These are phyloP conservation scores for Parathielavia hyrcaniae DNA, from an alignment of 495 filamentous ascomycete species.

Conservation along the genomic window DNA sequence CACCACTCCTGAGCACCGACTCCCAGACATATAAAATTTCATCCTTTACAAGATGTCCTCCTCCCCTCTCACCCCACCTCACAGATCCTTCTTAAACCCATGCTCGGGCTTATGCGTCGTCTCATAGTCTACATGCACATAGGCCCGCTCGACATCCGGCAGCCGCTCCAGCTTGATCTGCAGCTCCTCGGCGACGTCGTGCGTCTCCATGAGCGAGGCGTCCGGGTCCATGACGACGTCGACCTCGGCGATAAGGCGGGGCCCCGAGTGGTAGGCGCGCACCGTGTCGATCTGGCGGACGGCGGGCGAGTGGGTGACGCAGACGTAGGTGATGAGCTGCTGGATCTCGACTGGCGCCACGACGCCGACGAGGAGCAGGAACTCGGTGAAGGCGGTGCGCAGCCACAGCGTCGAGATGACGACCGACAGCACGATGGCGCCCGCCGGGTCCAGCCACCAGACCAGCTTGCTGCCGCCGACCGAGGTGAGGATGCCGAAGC, in stretches of 20 bases:
- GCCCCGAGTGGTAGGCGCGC: conserved; percentile 84
- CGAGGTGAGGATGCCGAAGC: conserved; percentile 83
- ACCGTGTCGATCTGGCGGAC: conserved; percentile 91
- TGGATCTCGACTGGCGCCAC: conserved; percentile 78
- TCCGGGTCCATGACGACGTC: conserved; percentile 78
- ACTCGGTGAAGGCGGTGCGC: conserved; percentile 79
- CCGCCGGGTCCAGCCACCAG: conserved; percentile 96
- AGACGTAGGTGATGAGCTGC: conserved; percentile 94
- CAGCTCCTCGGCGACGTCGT: conserved; percentile 89
- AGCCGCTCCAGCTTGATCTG: conserved; percentile 92
- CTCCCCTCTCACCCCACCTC: no score
- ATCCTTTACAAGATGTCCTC: not conserved
- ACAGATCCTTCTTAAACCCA: conserved; percentile 51
- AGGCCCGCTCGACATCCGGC: conserved; percentile 87
- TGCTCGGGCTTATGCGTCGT: conserved; percentile 86
- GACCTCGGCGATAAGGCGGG: conserved; percentile 82
- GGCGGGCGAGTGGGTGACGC: conserved; percentile 77
- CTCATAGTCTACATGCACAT: conserved; percentile 97
- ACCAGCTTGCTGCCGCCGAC: conserved; percentile 77
- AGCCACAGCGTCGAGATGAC: conserved; percentile 76
- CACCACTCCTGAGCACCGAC: no score
- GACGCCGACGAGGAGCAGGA: conserved; percentile 83
- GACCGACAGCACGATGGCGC: conserved; percentile 75
- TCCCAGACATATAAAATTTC: not conserved
- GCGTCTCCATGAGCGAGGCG: conserved; percentile 65